These are phyloP conservation scores for Trichophyton simii DNA, from an alignment of 2,329 filamentous ascomycete genomes.

Conservation along the genomic window DNA sequence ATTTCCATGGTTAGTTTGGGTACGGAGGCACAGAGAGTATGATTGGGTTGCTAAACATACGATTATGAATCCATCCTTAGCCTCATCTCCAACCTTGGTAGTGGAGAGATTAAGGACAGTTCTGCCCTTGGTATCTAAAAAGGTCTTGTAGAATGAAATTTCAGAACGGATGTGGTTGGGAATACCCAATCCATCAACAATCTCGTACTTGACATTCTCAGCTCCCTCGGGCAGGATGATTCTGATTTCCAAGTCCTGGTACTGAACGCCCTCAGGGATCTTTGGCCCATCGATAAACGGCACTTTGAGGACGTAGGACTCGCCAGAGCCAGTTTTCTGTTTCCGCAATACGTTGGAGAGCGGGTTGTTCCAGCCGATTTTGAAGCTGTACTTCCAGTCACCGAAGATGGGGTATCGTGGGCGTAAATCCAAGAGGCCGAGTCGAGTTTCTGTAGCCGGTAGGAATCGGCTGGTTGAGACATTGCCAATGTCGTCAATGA, in stretches of 20 bases:
- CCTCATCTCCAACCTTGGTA: constrained; percentile 79
- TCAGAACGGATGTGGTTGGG: constrained; percentile 38
- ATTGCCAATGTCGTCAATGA: constrained; percentile 91
- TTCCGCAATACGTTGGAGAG: constrained; percentile 62
- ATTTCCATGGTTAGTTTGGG: constrained; percentile 1
- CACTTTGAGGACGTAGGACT: constrained; percentile 74
- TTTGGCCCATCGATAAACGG: constrained; percentile 90
- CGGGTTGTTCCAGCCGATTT: constrained; percentile 88
- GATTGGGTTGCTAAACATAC: constrained; percentile 27
- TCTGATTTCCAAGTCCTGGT: constrained; percentile 65
- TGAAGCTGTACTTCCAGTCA: constrained; percentile 96
- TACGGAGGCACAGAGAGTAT: neutral
- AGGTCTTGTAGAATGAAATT: constrained; percentile 65
- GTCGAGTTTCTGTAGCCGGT: constrained; percentile 43
- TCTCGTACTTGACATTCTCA: constrained; percentile 48
- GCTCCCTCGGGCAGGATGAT: constrained; percentile 87
- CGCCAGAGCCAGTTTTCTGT: constrained; percentile 42
- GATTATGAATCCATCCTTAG: constrained; percentile 68
- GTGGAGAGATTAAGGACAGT: constrained; percentile 70
- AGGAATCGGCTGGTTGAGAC: constrained; percentile 88
- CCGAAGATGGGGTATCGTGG: constrained; percentile 94
- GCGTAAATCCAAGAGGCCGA: constrained; percentile 78
- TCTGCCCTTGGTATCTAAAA: constrained; percentile 84
- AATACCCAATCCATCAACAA: constrained; percentile 67
- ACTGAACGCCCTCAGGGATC: constrained; percentile 72